These are phyloP conservation scores for Solanum peruvianum DNA, from an alignment of 257 asterid species.

Conservation along the genomic window DNA sequence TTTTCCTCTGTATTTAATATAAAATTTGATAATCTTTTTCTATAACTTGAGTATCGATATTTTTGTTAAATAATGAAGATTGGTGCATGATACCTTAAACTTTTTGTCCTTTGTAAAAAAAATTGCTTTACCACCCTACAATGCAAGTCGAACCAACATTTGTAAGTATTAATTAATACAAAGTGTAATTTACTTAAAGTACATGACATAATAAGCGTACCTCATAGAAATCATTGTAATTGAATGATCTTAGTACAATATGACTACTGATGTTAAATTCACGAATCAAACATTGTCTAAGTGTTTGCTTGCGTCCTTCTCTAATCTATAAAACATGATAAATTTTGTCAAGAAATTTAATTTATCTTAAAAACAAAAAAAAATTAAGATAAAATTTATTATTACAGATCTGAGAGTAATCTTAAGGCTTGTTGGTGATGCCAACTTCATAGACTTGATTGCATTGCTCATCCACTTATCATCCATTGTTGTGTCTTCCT, in stretches of 20 bases:
- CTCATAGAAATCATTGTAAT: conserved; percentile 2
- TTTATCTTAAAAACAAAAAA: background rate
- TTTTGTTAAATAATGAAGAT: background rate
- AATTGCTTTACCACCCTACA: conserved; percentile 8
- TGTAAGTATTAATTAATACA: background rate
- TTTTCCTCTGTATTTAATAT: background rate
- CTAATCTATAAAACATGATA: background rate
- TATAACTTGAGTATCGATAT: background rate
- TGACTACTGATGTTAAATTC: conserved; percentile 4
- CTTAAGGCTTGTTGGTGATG: conserved; percentile 16
- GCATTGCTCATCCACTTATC: conserved; percentile 7
- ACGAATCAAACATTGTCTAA: background rate
- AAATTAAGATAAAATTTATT: too few relatives aligned
- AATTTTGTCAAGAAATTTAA: background rate
- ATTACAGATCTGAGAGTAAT: conserved; percentile 4
- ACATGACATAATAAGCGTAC: background rate
- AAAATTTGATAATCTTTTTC: background rate
- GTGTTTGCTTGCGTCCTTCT: background rate
- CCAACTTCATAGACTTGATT: background rate
- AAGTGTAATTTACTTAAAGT: background rate
- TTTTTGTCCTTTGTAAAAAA: background rate
- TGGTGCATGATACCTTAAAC: background rate
- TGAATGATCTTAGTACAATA: background rate
- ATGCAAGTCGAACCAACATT: background rate
- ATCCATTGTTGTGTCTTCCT: background rate